Conservation (phyloP, 106 monocot genomes). For the Agapanthus africanus region DNA sequence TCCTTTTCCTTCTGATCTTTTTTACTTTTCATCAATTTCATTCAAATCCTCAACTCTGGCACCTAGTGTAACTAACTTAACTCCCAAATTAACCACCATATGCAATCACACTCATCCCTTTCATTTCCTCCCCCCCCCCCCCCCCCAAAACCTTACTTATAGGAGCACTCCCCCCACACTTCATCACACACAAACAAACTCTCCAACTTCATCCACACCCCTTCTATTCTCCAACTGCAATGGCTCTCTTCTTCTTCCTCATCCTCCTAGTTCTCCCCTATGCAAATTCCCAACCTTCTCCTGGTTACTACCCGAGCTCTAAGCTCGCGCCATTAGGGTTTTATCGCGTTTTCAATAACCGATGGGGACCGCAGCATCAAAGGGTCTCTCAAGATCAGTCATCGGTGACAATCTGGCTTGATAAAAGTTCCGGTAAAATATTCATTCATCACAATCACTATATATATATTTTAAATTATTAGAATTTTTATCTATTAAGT, state of each 20-base stretch:
- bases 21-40: too few relatives aligned
- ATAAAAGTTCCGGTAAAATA: conserved; percentile 35
- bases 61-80: background rate
- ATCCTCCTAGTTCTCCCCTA: background rate
- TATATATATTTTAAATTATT: too few relatives aligned
- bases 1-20: too few relatives aligned
- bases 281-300: conserved; percentile 39
- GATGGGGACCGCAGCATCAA: conserved; percentile 50
- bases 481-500: background rate
- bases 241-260: conserved; percentile 1
- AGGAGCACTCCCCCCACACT: background rate
- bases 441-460: background rate
- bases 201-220: background rate
- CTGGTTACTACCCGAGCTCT: conserved; percentile 55
- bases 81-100: background rate
- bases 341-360: conserved; percentile 23
- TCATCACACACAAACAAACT: too few relatives aligned
- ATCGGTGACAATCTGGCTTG: conserved; percentile 49
- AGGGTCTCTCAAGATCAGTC: conserved; percentile 34
- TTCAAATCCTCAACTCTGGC: too few relatives aligned
- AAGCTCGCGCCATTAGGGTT: conserved; percentile 23
- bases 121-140: background rate
- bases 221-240: background rate
- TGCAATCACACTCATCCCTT: background rate
- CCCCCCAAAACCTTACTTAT: background rate